Percentiles rank a stretch among this genome's conserved stretches.
These are phyloP conservation scores for Scheffersomyces lignosus DNA, from an alignment of 805 yeast genomes.

Conservation along the genomic window DNA sequence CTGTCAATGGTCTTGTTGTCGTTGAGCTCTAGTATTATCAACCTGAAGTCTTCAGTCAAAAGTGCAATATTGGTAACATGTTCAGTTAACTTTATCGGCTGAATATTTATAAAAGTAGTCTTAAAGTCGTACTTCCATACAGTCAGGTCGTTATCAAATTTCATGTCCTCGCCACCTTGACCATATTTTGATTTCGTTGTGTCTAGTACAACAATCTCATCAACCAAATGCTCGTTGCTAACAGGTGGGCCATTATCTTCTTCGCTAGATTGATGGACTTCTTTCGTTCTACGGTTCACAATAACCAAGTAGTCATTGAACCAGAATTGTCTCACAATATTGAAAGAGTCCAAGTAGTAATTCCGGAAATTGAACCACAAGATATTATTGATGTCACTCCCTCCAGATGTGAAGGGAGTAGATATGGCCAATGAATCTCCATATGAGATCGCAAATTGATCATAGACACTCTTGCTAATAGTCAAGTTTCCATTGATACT, in stretches of 20 bases:
- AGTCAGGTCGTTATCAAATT: slow-evolving; percentile 39
- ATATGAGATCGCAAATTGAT: slow-evolving; percentile 30
- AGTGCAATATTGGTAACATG: slow-evolving; percentile 17
- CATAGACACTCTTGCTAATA: slow-evolving; percentile 17
- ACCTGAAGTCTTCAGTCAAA: slow-evolving; percentile 28
- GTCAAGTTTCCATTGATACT: slow-evolving; percentile 21
- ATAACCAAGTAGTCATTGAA: slow-evolving; percentile 33
- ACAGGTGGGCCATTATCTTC: slow-evolving; percentile 1
- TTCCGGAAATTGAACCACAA: slow-evolving; percentile 41
- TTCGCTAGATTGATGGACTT: slow-evolving; percentile 13
- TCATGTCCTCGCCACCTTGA: slow-evolving; percentile 25
- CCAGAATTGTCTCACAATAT: slow-evolving; percentile 37
- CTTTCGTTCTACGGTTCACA: slow-evolving; percentile 27
- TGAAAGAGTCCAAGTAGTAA: slow-evolving; percentile 30
- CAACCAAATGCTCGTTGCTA: slow-evolving; percentile 17
- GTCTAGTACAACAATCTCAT: slow-evolving; percentile 38
- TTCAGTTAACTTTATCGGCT: slow-evolving; percentile 10
- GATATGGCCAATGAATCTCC: slow-evolving; percentile 29
- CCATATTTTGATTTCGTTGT: slow-evolving; percentile 33
- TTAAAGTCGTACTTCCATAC: slow-evolving; percentile 40
- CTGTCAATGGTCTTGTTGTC: slow-evolving; percentile 7
- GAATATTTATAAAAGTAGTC: slow-evolving; percentile 19
- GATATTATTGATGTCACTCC: slow-evolving; percentile 28
- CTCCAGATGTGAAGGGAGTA: slow-evolving; percentile 23
- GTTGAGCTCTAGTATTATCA: slow-evolving; percentile 27